Evolutionary conservation across 2,329 filamentous ascomycete species (phyloP).

Genomic region (Purpureocillium takamizusanense): DNA sequence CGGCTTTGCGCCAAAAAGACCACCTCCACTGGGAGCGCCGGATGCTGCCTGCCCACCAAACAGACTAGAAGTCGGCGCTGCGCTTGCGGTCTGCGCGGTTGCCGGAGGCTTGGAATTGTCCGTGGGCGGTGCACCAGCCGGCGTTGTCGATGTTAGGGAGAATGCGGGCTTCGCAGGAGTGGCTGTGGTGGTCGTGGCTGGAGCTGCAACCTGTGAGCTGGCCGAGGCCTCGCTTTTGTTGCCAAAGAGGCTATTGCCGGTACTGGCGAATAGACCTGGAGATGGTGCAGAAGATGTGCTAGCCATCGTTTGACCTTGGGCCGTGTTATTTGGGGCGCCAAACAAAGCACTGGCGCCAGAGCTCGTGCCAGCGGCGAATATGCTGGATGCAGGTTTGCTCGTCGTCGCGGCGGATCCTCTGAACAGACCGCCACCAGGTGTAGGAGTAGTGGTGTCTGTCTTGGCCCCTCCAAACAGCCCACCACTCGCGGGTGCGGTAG

Average conservation of each 20-base stretch:
- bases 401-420: constrained; percentile 4
- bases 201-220: constrained; percentile 8
- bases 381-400: constrained; percentile 16
- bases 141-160: constrained; percentile 34
- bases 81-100: constrained; percentile 8
- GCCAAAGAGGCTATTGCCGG: constrained; percentile 20
- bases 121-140: constrained; percentile 41
- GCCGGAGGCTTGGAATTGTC: constrained; percentile 20
- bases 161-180: constrained; percentile 38
- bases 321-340: constrained; percentile 5
- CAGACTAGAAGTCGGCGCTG: constrained; percentile 13
- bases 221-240: constrained; percentile 6
- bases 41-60: constrained; percentile 20
- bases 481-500: constrained; percentile 10
- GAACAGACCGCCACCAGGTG: constrained; percentile 7
- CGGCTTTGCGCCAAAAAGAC: constrained; percentile 11
- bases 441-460: constrained; percentile 6
- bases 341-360: constrained; percentile 5
- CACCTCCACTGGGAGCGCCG: constrained; percentile 10
- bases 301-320: constrained; percentile 11
- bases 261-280: constrained; percentile 19
- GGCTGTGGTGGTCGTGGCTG: constrained; percentile 19
- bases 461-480: constrained; percentile 12
- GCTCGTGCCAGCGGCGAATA: constrained; percentile 11
- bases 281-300: constrained; percentile 16